These are phyloP conservation scores for Cornus kousa DNA, from an alignment of 148 eudicot genomes.

Conservation along the genomic window DNA sequence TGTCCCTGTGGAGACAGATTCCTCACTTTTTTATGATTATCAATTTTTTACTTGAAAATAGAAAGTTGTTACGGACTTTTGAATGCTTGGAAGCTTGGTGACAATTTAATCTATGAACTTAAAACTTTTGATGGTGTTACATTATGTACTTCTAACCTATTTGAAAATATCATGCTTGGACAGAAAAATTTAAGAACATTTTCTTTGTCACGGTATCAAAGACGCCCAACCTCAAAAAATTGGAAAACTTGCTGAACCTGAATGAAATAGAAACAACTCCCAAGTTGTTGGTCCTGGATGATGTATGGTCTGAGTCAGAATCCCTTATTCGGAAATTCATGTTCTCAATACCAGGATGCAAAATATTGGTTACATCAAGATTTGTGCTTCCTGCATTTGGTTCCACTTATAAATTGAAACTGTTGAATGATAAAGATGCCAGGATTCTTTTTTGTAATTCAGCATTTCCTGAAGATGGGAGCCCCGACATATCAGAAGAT, in stretches of 20 bases:
- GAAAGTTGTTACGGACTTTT: no score
- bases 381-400: conserved; percentile 10
- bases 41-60: no score
- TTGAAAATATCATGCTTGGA: neutral
- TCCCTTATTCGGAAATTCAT: conserved; percentile 1
- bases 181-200: conserved; percentile 7
- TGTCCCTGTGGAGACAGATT: no score
- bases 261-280: conserved; percentile 3
- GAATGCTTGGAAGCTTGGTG: no score
- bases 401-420: neutral
- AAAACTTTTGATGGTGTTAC: no score
- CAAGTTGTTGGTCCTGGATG: conserved; percentile 21
- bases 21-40: no score
- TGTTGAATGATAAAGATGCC: no score
- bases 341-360: conserved; percentile 7
- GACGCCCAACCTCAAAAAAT: neutral
- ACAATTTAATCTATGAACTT: no score
- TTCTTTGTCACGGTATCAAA: conserved; percentile 2
- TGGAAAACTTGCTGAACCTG: conserved; percentile 3
- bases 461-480: conserved; percentile 15
- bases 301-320: conserved; percentile 15
- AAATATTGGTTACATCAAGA: conserved; percentile 25
- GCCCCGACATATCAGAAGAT: conserved; percentile 2
- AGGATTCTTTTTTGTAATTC: conserved; percentile 6
- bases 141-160: no score